A percentile compares a stretch with the other conserved stretches of the same genome.
These are phyloP conservation scores for Suzukiozyma palmioleophila DNA, from an alignment of 1,139 yeast species.

Conservation along the genomic window DNA sequence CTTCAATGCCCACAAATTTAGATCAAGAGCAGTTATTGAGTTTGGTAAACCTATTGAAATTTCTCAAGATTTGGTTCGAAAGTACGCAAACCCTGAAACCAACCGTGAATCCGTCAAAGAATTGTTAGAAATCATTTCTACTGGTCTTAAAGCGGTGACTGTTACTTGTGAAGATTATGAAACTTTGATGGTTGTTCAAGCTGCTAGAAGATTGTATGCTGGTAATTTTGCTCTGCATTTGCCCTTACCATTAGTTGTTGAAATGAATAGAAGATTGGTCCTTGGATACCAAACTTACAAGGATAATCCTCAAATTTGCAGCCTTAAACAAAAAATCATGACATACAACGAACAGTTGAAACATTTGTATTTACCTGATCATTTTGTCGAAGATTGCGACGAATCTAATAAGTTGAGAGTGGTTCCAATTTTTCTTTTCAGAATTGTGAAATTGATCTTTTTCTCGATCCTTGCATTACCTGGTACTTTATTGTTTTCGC, in stretches of 20 bases:
- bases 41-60: conserved; percentile 87
- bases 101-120: conserved; percentile 70
- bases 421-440: conserved; percentile 44
- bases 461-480: conserved; percentile 70
- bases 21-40: conserved; percentile 92
- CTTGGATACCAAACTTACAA: conserved; percentile 72
- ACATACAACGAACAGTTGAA: conserved; percentile 64
- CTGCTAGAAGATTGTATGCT: conserved; percentile 85
- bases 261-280: conserved; percentile 81
- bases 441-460: conserved; percentile 51
- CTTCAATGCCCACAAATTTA: conserved; percentile 90
- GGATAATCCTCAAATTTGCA: conserved; percentile 64
- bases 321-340: conserved; percentile 57
- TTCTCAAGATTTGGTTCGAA: conserved; percentile 55
- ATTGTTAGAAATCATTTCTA: conserved; percentile 64
- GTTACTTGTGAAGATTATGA: conserved; percentile 92
- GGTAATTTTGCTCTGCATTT: conserved; percentile 64
- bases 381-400: conserved; percentile 72
- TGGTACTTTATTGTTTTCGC: conserved; percentile 78
- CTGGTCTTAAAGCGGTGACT: conserved; percentile 81
- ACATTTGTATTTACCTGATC: conserved; percentile 79
- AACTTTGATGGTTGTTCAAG: conserved; percentile 87
- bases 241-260: conserved; percentile 81
- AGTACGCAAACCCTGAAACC: conserved; percentile 52
- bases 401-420: conserved; percentile 41